Evolutionary conservation across 164 flowering plant genomes (phyloP).

Genomic region (grape (Vitis vinifera)): DNA sequence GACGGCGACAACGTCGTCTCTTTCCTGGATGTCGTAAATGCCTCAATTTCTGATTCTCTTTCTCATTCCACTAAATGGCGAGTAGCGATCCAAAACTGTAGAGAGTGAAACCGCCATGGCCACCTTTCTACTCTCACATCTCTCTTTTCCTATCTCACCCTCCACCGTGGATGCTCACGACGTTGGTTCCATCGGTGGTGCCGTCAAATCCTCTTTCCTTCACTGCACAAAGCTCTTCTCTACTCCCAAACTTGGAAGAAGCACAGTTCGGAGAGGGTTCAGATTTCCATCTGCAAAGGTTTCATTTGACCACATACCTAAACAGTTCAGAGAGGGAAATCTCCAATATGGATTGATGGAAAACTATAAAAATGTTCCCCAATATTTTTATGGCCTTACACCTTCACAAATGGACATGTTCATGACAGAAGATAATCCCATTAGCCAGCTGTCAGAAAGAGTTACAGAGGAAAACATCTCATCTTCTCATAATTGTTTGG

Average conservation of each 20-base stretch:
- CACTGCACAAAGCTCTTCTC: constrained; percentile 7
- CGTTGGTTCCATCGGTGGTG: constrained; percentile 2
- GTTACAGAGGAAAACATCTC: constrained; percentile 83
- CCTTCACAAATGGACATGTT: constrained; percentile 93
- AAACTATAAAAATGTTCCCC: constrained; percentile 76
- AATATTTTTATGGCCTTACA: constrained; percentile 70
- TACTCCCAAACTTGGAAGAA: constrained; percentile 5
- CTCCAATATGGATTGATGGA: constrained; percentile 83
- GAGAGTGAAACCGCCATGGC: too few species aligned
- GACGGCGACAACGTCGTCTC: too few species aligned
- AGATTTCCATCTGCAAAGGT: constrained; percentile 26
- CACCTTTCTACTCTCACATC: constrained; percentile 16
- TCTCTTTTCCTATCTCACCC: constrained; percentile 18
- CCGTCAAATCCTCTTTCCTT: background rate
- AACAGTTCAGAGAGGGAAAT: constrained; percentile 75
- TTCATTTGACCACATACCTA: constrained; percentile 63
- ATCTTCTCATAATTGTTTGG: constrained; percentile 61
- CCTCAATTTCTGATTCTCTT: too few species aligned
- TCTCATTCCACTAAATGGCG: too few species aligned
- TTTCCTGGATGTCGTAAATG: too few species aligned
- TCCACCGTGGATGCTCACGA: background rate
- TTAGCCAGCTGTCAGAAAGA: constrained; percentile 50
- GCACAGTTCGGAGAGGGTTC: constrained; percentile 21
- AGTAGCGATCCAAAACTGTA: too few species aligned
- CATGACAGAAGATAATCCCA: constrained; percentile 85